Evolutionary conservation across 2,329 filamentous ascomycete species (phyloP).

Genomic region (Massarina eburnea): DNA sequence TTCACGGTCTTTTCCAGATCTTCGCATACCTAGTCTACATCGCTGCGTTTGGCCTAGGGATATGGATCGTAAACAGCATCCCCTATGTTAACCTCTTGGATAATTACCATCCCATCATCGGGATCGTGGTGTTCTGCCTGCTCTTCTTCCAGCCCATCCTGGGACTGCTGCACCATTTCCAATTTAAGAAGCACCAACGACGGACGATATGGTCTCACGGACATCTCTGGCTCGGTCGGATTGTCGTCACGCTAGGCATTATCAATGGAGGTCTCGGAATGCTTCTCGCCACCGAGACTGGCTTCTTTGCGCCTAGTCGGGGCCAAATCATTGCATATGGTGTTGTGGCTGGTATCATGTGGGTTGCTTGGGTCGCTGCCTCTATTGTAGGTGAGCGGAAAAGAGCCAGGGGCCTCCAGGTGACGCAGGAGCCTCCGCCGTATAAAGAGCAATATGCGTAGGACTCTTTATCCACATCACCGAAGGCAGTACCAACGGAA

Average conservation of each 20-base stretch:
- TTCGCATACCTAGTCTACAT: constrained; percentile 52
- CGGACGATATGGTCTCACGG: constrained; percentile 51
- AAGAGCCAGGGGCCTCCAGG: constrained; percentile 14
- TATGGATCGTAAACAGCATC: constrained; percentile 49
- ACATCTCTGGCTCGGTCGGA: constrained; percentile 58
- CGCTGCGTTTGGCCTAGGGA: constrained; percentile 54
- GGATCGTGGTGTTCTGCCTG: constrained; percentile 51
- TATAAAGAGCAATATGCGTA: constrained; percentile 22
- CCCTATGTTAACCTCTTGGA: constrained; percentile 24
- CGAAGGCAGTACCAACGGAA: not conserved
- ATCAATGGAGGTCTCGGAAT: constrained; percentile 58
- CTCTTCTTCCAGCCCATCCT: constrained; percentile 59
- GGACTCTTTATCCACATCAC: not conserved
- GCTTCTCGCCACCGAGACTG: constrained; percentile 32
- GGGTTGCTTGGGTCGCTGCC: constrained; percentile 34
- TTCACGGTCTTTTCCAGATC: constrained; percentile 51
- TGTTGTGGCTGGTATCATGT: constrained; percentile 37
- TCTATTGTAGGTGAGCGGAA: constrained; percentile 33
- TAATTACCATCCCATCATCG: constrained; percentile 56
- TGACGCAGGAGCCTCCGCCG: constrained; percentile 10
- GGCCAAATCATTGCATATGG: constrained; percentile 38
- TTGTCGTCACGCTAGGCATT: constrained; percentile 54
- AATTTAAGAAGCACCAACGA: constrained; percentile 50
- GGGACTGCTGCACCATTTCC: constrained; percentile 54
- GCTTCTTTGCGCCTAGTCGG: constrained; percentile 24